Evolutionary conservation across 2,329 filamentous ascomycete species (phyloP).

Genomic region (Ilyonectria sp.): DNA sequence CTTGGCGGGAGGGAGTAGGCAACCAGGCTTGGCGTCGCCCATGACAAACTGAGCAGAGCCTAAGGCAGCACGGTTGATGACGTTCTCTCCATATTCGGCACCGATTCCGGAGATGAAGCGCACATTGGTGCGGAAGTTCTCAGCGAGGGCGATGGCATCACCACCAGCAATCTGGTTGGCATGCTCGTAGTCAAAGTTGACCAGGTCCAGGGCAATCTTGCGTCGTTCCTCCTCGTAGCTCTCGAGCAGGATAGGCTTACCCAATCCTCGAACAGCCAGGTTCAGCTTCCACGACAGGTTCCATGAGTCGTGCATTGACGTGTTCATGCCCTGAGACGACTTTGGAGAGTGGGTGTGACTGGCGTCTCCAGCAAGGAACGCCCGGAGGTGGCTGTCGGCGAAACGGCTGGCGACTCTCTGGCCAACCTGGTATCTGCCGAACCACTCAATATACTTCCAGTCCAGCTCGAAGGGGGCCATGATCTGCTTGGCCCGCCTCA

Average conservation of each 20-base stretch:
- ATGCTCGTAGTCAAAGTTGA: slow-evolving; percentile 72
- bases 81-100: slow-evolving; percentile 70
- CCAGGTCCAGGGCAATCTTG: slow-evolving; percentile 72
- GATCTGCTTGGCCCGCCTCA: slow-evolving; percentile 75
- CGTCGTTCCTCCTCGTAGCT: slow-evolving; percentile 76
- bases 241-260: slow-evolving; percentile 67
- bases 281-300: slow-evolving; percentile 71
- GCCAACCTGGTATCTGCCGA: slow-evolving; percentile 80
- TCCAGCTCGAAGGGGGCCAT: slow-evolving; percentile 70
- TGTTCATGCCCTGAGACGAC: slow-evolving; percentile 79
- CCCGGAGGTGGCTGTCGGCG: slow-evolving; percentile 71
- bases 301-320: slow-evolving; percentile 72
- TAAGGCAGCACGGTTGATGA: slow-evolving; percentile 61
- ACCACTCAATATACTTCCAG: slow-evolving; percentile 77
- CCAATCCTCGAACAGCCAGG: slow-evolving; percentile 69
- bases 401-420: slow-evolving; percentile 81
- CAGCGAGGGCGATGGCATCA: slow-evolving; percentile 73
- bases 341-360: slow-evolving; percentile 82
- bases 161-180: slow-evolving; percentile 73
- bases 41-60: slow-evolving; percentile 58
- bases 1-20: slow-evolving; percentile 75
- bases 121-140: slow-evolving; percentile 80
- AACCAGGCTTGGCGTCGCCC: slow-evolving; percentile 68
- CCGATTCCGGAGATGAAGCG: slow-evolving; percentile 82
- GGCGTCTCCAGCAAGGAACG: slow-evolving; percentile 81